Conservation (phyloP, 2,329 filamentous ascomycete species). For the Fusarium scirpi region DNA sequence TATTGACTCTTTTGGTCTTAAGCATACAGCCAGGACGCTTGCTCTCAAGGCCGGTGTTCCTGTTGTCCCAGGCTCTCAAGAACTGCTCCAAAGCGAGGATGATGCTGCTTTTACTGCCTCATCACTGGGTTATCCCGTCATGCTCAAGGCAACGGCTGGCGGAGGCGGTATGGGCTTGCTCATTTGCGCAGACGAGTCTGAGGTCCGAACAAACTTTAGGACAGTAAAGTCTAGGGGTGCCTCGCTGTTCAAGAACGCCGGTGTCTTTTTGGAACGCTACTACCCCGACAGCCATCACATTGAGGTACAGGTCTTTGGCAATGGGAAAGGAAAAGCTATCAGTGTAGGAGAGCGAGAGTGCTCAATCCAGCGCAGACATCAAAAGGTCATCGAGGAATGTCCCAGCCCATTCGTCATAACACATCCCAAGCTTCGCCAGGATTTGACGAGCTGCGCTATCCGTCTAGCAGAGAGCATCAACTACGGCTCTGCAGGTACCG, state of each 20-base stretch:
- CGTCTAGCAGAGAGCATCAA: conserved; percentile 52
- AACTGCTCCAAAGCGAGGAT: conserved; percentile 44
- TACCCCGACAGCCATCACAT: neutral
- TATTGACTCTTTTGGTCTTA: conserved; percentile 55
- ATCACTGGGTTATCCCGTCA: no score
- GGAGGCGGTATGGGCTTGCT: no score
- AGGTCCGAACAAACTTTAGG: no score
- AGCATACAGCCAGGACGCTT: conserved; percentile 54
- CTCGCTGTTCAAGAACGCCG: no score
- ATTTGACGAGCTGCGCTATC: conserved; percentile 55
- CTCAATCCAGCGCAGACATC: conserved; percentile 62
- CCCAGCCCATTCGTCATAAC: conserved; percentile 54
- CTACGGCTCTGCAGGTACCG: conserved; percentile 58
- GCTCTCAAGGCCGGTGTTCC: conserved; percentile 50
- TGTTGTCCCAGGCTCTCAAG: conserved; percentile 51
- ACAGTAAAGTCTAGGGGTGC: no score
- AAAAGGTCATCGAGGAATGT: conserved; percentile 64
- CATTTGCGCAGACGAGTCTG: no score
- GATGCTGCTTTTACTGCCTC: conserved; percentile 44
- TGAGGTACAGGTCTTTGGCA: conserved; percentile 62
- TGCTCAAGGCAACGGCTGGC: no score
- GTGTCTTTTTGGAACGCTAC: no score
- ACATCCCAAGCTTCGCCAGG: conserved; percentile 43
- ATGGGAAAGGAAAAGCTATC: conserved; percentile 56
- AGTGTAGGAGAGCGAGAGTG: conserved; percentile 62